phyloP scores from a whole-genome alignment of 331 rosid species.

The Erythrophleum ivorense region DNA sequence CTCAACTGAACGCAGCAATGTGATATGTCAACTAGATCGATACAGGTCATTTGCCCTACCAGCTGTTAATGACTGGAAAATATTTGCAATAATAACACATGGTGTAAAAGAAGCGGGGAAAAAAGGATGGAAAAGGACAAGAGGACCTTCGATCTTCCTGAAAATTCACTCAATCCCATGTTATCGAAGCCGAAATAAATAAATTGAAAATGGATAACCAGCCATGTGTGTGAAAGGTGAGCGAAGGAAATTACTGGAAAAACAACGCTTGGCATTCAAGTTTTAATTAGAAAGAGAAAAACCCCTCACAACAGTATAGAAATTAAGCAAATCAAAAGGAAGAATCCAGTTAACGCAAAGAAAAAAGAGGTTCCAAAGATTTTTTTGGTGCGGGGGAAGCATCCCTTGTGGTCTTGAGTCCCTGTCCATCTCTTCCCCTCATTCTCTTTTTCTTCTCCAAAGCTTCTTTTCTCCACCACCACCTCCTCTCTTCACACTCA shows the following conservation, averaged over 20 bases:
- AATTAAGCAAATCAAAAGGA: conserved; percentile 18
- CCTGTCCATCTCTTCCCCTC: conserved; percentile 43
- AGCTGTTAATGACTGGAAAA: background rate
- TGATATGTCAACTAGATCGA: conserved; percentile 1
- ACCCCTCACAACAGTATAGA: background rate
- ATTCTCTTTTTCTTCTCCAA: conserved; percentile 33
- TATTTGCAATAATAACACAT: background rate
- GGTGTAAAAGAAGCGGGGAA: background rate
- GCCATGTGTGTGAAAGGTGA: conserved; percentile 25
- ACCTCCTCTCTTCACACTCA: background rate
- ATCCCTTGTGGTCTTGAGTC: conserved; percentile 50
- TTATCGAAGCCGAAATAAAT: background rate
- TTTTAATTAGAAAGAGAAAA: background rate
- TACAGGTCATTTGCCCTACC: conserved; percentile 4
- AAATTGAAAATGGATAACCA: background rate
- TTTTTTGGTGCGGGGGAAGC: conserved; percentile 61
- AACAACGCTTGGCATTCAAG: conserved; percentile 45
- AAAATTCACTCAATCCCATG: conserved; percentile 63
- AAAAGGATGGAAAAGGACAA: background rate
- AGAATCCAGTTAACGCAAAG: background rate
- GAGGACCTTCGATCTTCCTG: conserved; percentile 48
- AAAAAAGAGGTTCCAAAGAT: conserved; percentile 36
- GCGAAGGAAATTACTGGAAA: conserved; percentile 10
- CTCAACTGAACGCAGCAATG: background rate
- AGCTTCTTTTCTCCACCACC: conserved; percentile 32